Base-by-base conservation (phyloP, 1,284 basidiomycete species). In the Fomitopsis betulina region DNA sequence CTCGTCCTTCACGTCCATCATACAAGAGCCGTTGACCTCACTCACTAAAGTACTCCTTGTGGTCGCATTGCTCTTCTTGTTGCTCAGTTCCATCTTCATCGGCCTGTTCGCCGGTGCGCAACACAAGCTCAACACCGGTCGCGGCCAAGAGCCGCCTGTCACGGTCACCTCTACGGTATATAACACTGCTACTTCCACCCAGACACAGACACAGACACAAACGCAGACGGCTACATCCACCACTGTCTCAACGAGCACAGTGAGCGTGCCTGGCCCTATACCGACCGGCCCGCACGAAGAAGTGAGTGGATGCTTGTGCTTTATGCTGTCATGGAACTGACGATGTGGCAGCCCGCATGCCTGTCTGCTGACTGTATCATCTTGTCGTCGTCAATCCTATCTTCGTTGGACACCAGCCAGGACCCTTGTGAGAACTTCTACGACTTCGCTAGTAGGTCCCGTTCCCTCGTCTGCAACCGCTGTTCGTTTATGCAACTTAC, bases 351-450 rank as follows among this genome's bases (percentile, higher is more conserved):
- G 56, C 27, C 54, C 23, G 45, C 64, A 88, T 99, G 96, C 76
- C 75, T 91, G 39, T 86, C 91, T 7, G 71, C 89, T 17, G 83
- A 89, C 61, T 99, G 96, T 69, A 89, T 98, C 55, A 76, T 87
- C 49, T 81, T 96, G 13, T 88, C 96, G 4, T 89, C 93, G 2
- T 83, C 86, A 1, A 89, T 99, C 59, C 76, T 98, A 27, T 84
- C 86, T 25, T 86, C 86, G 2, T 76, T 99, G 51, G 95, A 99
- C 71, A 81, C 82, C 13, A 79, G 86, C 3, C 81, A 91, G 63
- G 93, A 98, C 71, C 96, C 96, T 0, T 99, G 96, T 75, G 92
- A 98, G 65, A 89, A 96, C 74, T 98, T 98, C 71, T 98, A 96
- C 71, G 83, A 89, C 62, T 99, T 90, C 74, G 85, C 93, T 17